Percentiles rank a stretch among this genome's conserved stretches.
phyloP scores from a whole-genome alignment of 371 early-diverging fungal genomes.

The Entomophthora muscae region DNA sequence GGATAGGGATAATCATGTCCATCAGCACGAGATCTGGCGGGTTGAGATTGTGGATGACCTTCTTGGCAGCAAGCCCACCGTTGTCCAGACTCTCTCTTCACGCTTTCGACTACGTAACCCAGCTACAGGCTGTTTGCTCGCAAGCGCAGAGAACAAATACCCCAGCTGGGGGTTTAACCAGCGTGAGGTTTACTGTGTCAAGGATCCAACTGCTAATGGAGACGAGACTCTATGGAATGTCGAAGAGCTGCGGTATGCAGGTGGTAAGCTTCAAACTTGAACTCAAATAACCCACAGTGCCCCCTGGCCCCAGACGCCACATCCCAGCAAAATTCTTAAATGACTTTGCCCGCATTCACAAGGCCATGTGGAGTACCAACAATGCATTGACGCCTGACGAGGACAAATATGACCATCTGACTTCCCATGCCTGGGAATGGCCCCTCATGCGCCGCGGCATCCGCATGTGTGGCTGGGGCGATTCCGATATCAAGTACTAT shows the following conservation, averaged over 20 bases:
- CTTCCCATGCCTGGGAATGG: constrained; percentile 91
- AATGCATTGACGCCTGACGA: constrained; percentile 95
- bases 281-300: constrained; percentile 14
- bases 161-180: constrained; percentile 92
- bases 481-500: constrained; percentile 79
- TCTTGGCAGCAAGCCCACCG: constrained; percentile 15
- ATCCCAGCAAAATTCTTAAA: constrained; percentile 56
- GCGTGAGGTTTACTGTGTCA: constrained; percentile 6
- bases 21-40: constrained; percentile 77
- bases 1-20: constrained; percentile 40
- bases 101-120: constrained; percentile 74
- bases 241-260: neutral
- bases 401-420: constrained; percentile 81
- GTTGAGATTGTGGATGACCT: constrained; percentile 68
- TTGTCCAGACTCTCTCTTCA: constrained; percentile 62
- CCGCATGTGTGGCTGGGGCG: constrained; percentile 96
- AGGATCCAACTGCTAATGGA: neutral
- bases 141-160: constrained; percentile 50
- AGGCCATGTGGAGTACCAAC: constrained; percentile 95
- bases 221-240: constrained; percentile 9
- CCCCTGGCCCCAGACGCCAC: constrained; percentile 24
- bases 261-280: neutral
- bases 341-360: constrained; percentile 85
- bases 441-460: constrained; percentile 82
- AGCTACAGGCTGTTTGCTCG: constrained; percentile 62